Percentiles rank a stretch among this genome's conserved stretches.
Evolutionary conservation across 2,329 filamentous ascomycete genomes (phyloP).

Genomic region (Phoma sp.): DNA sequence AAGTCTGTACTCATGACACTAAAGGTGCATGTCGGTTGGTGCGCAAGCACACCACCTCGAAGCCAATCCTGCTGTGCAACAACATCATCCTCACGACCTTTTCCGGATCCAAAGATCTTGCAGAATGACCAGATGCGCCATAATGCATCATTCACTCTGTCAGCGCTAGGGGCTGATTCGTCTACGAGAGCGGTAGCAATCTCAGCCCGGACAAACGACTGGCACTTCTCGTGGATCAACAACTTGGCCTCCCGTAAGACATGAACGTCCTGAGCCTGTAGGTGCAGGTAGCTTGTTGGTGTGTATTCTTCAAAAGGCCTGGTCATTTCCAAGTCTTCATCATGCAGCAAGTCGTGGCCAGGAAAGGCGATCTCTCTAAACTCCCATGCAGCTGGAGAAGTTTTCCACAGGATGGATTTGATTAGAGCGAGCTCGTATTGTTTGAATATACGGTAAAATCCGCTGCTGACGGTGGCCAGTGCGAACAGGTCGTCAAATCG

Average conservation of each 20-base stretch:
- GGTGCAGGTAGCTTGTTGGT: constrained; percentile 58
- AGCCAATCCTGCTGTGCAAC: constrained; percentile 68
- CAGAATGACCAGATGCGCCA: constrained; percentile 73
- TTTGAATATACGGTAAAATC: constrained; percentile 65
- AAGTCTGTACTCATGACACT: constrained; percentile 58
- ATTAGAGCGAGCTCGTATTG: constrained; percentile 61
- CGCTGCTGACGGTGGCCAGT: constrained; percentile 59
- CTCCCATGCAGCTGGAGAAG: constrained; percentile 66
- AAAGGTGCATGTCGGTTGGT: constrained; percentile 53
- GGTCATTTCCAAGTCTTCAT: constrained; percentile 52
- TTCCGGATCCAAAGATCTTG: constrained; percentile 65
- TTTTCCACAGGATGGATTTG: constrained; percentile 57
- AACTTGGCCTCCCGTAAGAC: constrained; percentile 62
- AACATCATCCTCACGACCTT: constrained; percentile 64
- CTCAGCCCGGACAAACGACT: constrained; percentile 62
- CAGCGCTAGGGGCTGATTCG: constrained; percentile 52
- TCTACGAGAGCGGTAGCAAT: constrained; percentile 61
- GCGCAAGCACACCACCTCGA: constrained; percentile 60
- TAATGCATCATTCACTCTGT: constrained; percentile 65
- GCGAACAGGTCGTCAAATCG: constrained; percentile 62
- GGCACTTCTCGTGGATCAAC: constrained; percentile 61
- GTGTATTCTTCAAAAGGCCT: constrained; percentile 60
- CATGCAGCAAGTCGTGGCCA: constrained; percentile 50
- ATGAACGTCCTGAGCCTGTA: constrained; percentile 59
- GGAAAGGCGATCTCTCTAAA: constrained; percentile 63